Base-by-base conservation (phyloP, 345 rosid species). In the Acer saccharum region DNA sequence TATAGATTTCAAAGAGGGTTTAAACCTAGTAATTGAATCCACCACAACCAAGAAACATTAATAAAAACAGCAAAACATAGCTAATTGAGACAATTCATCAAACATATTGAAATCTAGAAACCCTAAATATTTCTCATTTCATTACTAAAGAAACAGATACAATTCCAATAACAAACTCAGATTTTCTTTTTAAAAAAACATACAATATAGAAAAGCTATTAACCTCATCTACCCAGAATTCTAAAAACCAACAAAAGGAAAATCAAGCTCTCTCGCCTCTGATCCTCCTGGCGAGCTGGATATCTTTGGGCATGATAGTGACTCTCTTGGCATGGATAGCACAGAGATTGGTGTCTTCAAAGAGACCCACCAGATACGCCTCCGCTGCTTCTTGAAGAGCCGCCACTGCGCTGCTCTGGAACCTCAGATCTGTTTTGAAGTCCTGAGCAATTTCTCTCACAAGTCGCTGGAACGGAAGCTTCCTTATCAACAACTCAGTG, bases 261-360 rank as follows among this genome's bases (percentile, higher is more conserved):
- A 6, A 14, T 18, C 13, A 25, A 23, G 89, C 90, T 54, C 88
- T 82, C 82, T 87, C 88, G 10, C 88, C 88, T 62, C 93, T 80
- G 20, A 89, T 87, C 73, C 92, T 87, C 43, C 88, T 83, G 0
- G 90, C 90, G 3, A 88, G 87, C 73, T 89, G 93, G 1, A 88
- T 88, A 14, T 88, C 93, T 44, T 89, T 89, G 0, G 91, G 89
- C 93, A 89, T 89, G 12, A 89, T 89, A 0, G 93, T 88, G 4
- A 89, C 91, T 29, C 93, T 84, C 86, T 88, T 88, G 13, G 91
- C 93, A 29, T 89, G 93, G 20, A 88, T 89, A 0, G 93, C 93
- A 3, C 90, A 89, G n/a, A 89, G 83, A 32, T 89, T 89, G 0
- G 89, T 87, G 43, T 86, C 90, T 71, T 86, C 90, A 1, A 89